phyloP scores from a whole-genome alignment of 768 basidiomycete species.

The Phanerodontia chrysosporium region DNA sequence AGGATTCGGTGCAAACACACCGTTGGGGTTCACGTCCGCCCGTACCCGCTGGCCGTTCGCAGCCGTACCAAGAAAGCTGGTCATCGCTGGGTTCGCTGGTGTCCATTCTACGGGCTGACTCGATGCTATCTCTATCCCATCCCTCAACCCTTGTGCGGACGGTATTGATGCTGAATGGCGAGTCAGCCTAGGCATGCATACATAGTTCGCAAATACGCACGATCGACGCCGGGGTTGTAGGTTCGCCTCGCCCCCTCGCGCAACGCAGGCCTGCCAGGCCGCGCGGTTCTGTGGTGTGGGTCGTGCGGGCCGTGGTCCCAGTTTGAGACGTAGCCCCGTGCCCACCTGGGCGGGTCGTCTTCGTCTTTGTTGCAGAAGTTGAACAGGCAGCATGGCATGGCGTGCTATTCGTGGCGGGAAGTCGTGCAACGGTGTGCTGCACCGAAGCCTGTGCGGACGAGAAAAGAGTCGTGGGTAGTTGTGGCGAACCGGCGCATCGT shows the following conservation, averaged over 20 bases:
- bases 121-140: background rate
- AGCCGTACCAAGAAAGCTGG: background rate
- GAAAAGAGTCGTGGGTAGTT: background rate
- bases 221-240: background rate
- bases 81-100: background rate
- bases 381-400: background rate
- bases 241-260: background rate
- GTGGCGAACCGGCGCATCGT: background rate
- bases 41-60: background rate
- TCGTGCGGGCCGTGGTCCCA: background rate
- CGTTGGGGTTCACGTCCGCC: background rate
- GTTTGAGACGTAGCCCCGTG: background rate
- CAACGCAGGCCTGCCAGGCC: background rate
- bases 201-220: background rate
- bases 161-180: background rate
- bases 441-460: background rate
- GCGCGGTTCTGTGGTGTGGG: background rate
- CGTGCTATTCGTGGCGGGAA: background rate
- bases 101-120: background rate
- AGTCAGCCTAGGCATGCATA: background rate
- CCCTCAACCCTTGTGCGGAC: background rate
- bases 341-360: background rate
- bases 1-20: background rate
- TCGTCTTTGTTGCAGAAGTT: background rate
- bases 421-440: background rate